Conservation (phyloP, 257 asterid species). For the Solanum lignicaule region DNA sequence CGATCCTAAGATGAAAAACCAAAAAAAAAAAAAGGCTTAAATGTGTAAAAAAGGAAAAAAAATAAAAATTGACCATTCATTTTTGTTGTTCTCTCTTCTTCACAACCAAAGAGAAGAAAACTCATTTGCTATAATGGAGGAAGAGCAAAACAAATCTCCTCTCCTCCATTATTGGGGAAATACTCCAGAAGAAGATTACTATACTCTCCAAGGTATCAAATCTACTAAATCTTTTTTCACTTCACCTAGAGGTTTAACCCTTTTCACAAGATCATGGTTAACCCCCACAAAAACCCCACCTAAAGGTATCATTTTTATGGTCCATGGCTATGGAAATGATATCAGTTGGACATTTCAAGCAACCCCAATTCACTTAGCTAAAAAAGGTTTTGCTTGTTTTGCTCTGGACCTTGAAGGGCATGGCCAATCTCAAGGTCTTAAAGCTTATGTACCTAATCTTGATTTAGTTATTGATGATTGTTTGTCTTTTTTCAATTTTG, state of each 20-base stretch:
- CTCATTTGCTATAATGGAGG: background rate
- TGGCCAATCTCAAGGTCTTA: constrained; percentile 78
- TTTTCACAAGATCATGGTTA: constrained; percentile 72
- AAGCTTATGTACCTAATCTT: constrained; percentile 62
- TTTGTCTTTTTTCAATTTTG: constrained; percentile 28
- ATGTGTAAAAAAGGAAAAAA: too few relatives aligned
- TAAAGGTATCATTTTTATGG: constrained; percentile 70
- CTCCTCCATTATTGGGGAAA: constrained; percentile 61
- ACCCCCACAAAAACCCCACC: constrained; percentile 27
- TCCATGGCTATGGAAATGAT: constrained; percentile 88
- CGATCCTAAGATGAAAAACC: too few relatives aligned
- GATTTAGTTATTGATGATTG: constrained; percentile 54
- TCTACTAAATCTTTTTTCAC: constrained; percentile 46
- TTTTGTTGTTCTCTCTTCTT: background rate
- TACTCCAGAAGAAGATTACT: constrained; percentile 57
- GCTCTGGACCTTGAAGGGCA: constrained; percentile 88
- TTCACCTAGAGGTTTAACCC: constrained; percentile 53
- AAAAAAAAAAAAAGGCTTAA: background rate
- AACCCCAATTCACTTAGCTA: constrained; percentile 77
- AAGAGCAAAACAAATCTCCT: background rate
- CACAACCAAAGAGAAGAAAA: background rate
- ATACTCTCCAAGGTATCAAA: constrained; percentile 38
- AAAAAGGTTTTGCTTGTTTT: constrained; percentile 65
- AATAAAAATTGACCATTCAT: background rate
- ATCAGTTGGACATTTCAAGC: constrained; percentile 87